Evolutionary conservation across 1,284 basidiomycete species (phyloP).

Genomic region (Cutaneotrichosporon arboriforme): DNA sequence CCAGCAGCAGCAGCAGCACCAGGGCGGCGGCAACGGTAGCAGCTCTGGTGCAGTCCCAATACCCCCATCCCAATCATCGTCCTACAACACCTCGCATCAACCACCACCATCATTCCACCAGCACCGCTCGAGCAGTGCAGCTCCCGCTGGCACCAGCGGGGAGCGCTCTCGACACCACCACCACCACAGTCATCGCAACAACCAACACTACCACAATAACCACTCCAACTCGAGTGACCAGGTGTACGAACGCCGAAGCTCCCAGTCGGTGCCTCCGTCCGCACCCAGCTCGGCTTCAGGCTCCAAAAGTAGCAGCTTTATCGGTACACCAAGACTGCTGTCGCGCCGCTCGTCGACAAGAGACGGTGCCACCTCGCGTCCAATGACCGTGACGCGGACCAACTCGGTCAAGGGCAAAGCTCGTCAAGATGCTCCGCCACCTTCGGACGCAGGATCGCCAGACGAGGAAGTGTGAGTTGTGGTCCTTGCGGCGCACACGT

Average conservation of each 20-base stretch:
- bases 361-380: conserved; percentile 6
- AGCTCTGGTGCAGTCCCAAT: no score
- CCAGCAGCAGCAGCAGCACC: neutral
- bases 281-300: conserved; percentile 18
- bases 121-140: neutral
- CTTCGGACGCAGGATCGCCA: conserved; percentile 3
- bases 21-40: no score
- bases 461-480: conserved; percentile 33
- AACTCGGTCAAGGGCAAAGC: conserved; percentile 1
- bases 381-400: neutral
- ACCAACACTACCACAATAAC: neutral
- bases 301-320: conserved; percentile 21
- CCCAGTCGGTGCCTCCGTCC: conserved; percentile 4
- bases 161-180: neutral
- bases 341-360: conserved; percentile 22
- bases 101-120: no score
- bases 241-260: neutral
- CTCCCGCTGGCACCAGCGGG: neutral
- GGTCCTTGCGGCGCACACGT: neutral
- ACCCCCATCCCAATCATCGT: no score
- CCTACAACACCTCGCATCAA: no score
- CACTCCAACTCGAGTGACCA: neutral
- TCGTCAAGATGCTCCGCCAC: neutral
- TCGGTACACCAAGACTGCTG: conserved; percentile 21
- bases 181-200: neutral